phyloP scores from a whole-genome alignment of 228 moss, liverwort and hornwort genomes.

The Sphagnum fallax region DNA sequence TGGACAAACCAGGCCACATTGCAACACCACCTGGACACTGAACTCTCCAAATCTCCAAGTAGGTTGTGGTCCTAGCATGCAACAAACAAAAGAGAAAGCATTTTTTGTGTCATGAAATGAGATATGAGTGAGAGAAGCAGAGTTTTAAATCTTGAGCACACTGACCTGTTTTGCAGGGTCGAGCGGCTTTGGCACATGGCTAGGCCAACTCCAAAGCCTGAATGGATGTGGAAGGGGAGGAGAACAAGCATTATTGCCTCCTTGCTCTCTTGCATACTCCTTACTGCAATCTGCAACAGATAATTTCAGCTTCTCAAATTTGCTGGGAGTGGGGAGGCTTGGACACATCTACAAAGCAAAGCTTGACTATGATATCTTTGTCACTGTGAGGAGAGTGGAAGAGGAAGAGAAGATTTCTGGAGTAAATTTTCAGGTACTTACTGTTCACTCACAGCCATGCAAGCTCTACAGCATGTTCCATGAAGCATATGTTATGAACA shows the following conservation, averaged over 20 bases:
- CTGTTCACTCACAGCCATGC: too few relatives aligned
- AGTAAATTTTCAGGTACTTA: slow-evolving; percentile 21
- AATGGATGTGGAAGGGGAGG: not conserved
- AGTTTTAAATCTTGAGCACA: too few relatives aligned
- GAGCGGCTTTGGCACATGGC: not conserved
- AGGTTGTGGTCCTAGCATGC: too few relatives aligned
- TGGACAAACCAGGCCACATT: too few relatives aligned
- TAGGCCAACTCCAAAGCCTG: not conserved
- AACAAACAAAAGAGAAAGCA: too few relatives aligned
- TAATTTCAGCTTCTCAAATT: slow-evolving; percentile 19
- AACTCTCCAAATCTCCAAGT: too few relatives aligned
- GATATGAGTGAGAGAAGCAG: too few relatives aligned
- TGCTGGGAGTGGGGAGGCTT: slow-evolving; percentile 28
- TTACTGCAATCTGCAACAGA: slow-evolving; percentile 19
- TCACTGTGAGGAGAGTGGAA: slow-evolving; percentile 10
- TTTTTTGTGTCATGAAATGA: too few relatives aligned
- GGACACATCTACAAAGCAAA: slow-evolving; percentile 19
- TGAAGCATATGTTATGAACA: too few relatives aligned
- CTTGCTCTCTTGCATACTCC: slow-evolving; percentile 23
- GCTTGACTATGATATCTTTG: slow-evolving; percentile 9
- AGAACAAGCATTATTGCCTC: slow-evolving; percentile 9
- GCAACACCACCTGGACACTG: too few relatives aligned
- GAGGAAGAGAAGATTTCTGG: not conserved
- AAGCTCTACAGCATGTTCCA: too few relatives aligned
- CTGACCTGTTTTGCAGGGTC: too few relatives aligned